Evolutionary conservation across 2,329 filamentous ascomycete species (phyloP).

Genomic region (Pseudogymnoascus sp.): DNA sequence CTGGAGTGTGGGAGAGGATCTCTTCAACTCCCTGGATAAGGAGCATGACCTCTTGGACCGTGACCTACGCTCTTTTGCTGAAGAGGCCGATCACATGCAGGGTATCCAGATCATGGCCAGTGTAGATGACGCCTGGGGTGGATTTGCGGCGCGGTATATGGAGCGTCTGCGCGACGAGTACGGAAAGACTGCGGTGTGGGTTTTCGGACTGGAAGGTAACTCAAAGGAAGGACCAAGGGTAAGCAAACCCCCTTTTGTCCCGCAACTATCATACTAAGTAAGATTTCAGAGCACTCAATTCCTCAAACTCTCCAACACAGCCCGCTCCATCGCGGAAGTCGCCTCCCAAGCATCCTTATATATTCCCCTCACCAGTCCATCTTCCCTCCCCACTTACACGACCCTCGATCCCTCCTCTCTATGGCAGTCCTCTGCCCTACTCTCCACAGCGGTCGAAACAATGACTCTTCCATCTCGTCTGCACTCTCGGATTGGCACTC

Average conservation of each 20-base stretch:
- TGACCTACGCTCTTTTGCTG: conserved; percentile 80
- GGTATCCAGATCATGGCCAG: conserved; percentile 70
- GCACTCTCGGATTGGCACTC: conserved; percentile 36
- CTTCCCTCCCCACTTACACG: conserved; percentile 50
- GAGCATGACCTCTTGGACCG: conserved; percentile 83
- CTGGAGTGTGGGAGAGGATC: conserved; percentile 63
- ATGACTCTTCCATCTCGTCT: conserved; percentile 70
- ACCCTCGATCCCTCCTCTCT: conserved; percentile 53
- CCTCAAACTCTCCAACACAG: conserved; percentile 63
- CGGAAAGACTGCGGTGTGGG: conserved; percentile 77
- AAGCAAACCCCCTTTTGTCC: conserved; percentile 21
- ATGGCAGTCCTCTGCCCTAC: conserved; percentile 75
- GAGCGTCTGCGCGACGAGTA: conserved; percentile 83
- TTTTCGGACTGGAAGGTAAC: conserved; percentile 71
- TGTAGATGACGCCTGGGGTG: conserved; percentile 73
- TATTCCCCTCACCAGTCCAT: conserved; percentile 63
- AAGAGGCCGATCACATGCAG: conserved; percentile 90
- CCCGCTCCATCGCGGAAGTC: conserved; percentile 61
- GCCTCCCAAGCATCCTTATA: conserved; percentile 67
- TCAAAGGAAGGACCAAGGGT: conserved; percentile 47
- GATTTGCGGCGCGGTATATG: conserved; percentile 64
- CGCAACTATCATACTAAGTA: background rate
- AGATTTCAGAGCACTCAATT: conserved; percentile 49
- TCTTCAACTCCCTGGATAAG: conserved; percentile 65
- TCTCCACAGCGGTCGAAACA: conserved; percentile 70